Evolutionary conservation across 148 eudicot genomes (phyloP).

Genomic region (Fagopyrum homotropicum): DNA sequence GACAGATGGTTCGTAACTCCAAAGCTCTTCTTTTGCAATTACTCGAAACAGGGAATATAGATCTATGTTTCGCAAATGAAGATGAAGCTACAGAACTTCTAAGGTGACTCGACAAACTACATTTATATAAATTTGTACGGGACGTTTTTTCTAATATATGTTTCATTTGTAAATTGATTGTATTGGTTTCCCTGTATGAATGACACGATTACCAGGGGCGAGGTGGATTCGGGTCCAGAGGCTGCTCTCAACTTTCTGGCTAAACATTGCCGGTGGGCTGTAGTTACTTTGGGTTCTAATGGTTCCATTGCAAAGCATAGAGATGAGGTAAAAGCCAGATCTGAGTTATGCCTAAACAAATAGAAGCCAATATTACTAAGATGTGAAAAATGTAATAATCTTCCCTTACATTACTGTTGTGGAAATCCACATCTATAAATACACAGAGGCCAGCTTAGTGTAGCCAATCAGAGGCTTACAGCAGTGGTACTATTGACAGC

Average conservation of each 20-base stretch:
- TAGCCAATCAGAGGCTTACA: too few species aligned
- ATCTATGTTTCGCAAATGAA: slow-evolving; percentile 98
- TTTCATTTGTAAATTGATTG: background rate
- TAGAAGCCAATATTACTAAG: too few species aligned
- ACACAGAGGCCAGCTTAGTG: too few species aligned
- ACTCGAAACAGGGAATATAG: slow-evolving; percentile 75
- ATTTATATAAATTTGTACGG: too few species aligned
- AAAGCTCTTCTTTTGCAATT: slow-evolving; percentile 52
- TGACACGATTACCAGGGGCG: slow-evolving; percentile 34
- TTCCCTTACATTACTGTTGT: too few species aligned
- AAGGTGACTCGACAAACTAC: slow-evolving; percentile 32
- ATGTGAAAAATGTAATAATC: too few species aligned
- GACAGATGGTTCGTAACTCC: slow-evolving; percentile 81
- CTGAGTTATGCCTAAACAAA: background rate
- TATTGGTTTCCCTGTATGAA: background rate
- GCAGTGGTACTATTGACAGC: too few species aligned
- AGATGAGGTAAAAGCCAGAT: slow-evolving; percentile 54
- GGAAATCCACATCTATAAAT: too few species aligned
- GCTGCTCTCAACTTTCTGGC: slow-evolving; percentile 75
- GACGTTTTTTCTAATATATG: background rate
- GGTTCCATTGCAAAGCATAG: slow-evolving; percentile 87
- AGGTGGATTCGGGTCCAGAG: slow-evolving; percentile 48
- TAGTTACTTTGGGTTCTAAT: slow-evolving; percentile 78
- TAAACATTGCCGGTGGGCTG: slow-evolving; percentile 84
- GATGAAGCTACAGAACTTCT: slow-evolving; percentile 89